Percentiles rank a stretch among this genome's conserved stretches.
Conservation (phyloP, 805 yeast genomes). For the Kazachstania kunashirensis region DNA sequence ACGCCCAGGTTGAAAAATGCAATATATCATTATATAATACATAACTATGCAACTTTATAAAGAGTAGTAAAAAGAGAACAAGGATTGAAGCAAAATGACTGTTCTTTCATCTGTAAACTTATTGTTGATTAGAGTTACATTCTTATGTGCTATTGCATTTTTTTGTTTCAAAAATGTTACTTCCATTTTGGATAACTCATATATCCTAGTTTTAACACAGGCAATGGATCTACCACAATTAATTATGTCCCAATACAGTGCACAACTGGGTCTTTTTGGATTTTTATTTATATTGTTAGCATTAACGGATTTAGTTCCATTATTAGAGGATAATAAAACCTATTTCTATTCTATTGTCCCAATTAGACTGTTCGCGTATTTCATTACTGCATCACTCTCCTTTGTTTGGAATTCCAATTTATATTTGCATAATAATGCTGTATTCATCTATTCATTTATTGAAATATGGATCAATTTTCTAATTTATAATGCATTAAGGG, state of each 20-base stretch:
- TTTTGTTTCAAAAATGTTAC: slow-evolving; percentile 40
- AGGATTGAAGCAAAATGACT: too few relatives aligned
- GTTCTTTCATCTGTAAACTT: slow-evolving; percentile 42
- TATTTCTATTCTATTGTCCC: slow-evolving; percentile 59
- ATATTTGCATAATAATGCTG: slow-evolving; percentile 49
- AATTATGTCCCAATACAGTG: slow-evolving; percentile 28
- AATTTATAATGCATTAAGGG: slow-evolving; percentile 51
- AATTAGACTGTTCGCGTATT: slow-evolving; percentile 41
- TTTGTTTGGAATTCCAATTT: slow-evolving; percentile 37
- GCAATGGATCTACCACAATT: slow-evolving; percentile 45
- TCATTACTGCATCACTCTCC: slow-evolving; percentile 40
- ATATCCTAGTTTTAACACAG: slow-evolving; percentile 44
- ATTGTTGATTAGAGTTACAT: slow-evolving; percentile 38
- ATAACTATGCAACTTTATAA: too few relatives aligned
- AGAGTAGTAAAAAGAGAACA: too few relatives aligned
- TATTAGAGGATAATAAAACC: slow-evolving; percentile 34
- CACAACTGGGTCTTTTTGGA: slow-evolving; percentile 42
- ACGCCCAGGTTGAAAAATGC: too few relatives aligned
- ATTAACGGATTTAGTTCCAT: slow-evolving; percentile 49
- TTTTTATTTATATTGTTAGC: slow-evolving; percentile 38
- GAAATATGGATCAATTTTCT: slow-evolving; percentile 66
- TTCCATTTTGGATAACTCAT: slow-evolving; percentile 36
- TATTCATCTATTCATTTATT: slow-evolving; percentile 48
- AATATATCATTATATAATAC: too few relatives aligned
- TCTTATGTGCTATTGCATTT: slow-evolving; percentile 37